Base-by-base conservation (phyloP, 345 rosid species). In the Boechera divaricarpa region DNA sequence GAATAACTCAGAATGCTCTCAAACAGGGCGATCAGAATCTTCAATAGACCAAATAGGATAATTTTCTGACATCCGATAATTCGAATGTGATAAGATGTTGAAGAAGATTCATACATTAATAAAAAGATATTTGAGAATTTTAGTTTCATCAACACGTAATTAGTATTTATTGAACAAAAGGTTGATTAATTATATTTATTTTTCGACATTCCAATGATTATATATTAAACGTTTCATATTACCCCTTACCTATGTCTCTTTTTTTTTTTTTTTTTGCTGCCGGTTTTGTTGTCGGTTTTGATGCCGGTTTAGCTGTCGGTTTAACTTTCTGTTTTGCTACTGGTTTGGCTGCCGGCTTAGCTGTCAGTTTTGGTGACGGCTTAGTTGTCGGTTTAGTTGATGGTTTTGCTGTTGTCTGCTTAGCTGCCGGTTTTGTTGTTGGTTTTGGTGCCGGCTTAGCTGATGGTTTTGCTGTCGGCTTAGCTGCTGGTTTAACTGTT, bases 21-120 rank as follows among this genome's bases (percentile, higher is more conserved):
- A 49, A 3, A 49, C 28, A 49, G 10, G 28, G 54, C 5, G 28
- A 49, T 49, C 26, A 33, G 6, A 58, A 33, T n/a, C 42, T 58
- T 58, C 26, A 33, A 8, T 58, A 56, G 18, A 29, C 24, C 18
- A 16, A 32, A 35, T 32, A 57, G 39, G 28, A 59, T 16, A 2
- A 35, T n/a, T 58, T 33, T 58, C 13, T 21, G 39, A 9, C 13
- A 35, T 35, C 26, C 44, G 18, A 35, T 58, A 33, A 35, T 10
- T 58, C 13, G 24, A 8, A 33, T 33, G 13, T 58, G 1, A 33
- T 58, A 58, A 32, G 26, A 58, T 15, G 63, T 58, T 58, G 26
- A 58, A 33, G 39, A 58, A 58, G 63, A 58, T 35, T 58, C 35
- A 6, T 33, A 55, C 57, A 54, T 33, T 54, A 29, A 29, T 26